phyloP scores from a whole-genome alignment of 495 filamentous ascomycete genomes.

The Thermochaetoides thermophila region DNA sequence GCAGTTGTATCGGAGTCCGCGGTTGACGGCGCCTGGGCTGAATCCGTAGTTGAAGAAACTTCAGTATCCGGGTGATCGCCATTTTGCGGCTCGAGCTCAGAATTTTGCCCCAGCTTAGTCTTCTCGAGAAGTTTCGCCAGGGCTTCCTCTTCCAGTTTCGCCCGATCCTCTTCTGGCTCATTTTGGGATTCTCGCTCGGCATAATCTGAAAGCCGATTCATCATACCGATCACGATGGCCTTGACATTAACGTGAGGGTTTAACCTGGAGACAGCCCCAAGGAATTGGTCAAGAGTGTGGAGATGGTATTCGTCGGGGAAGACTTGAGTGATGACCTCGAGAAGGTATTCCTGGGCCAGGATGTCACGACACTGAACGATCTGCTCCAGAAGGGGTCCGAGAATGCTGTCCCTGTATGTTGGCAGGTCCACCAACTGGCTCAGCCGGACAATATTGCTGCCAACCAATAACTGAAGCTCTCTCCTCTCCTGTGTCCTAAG shows the following conservation, averaged over 20 bases:
- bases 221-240: conserved; percentile 92
- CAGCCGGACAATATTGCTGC: conserved; percentile 85
- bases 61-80: conserved; percentile 9
- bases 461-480: conserved; percentile 87
- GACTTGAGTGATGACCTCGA: conserved; percentile 96
- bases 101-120: conserved; percentile 53
- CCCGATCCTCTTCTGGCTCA: conserved; percentile 51
- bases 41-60: conserved; percentile 11
- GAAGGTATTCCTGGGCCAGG: conserved; percentile 87
- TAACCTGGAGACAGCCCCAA: conserved; percentile 77
- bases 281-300: conserved; percentile 85
- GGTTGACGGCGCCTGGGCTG: conserved; percentile 27
- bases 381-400: conserved; percentile 82
- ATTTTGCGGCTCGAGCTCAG: conserved; percentile 13
- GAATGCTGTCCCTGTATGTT: conserved; percentile 78
- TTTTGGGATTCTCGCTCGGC: conserved; percentile 74
- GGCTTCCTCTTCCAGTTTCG: conserved; percentile 72
- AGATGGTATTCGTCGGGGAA: conserved; percentile 98
- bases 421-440: conserved; percentile 94
- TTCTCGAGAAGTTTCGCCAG: conserved; percentile 60
- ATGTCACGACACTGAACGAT: conserved; percentile 97
- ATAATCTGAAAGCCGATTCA: conserved; percentile 90
- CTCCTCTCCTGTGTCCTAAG: conserved; percentile 85
- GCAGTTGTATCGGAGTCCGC: conserved; percentile 28
- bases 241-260: conserved; percentile 96